A percentile compares a stretch with the other conserved stretches of the same genome.
phyloP scores from a whole-genome alignment of 2,329 filamentous ascomycete genomes.

The Emmonsiellopsis sp. region DNA sequence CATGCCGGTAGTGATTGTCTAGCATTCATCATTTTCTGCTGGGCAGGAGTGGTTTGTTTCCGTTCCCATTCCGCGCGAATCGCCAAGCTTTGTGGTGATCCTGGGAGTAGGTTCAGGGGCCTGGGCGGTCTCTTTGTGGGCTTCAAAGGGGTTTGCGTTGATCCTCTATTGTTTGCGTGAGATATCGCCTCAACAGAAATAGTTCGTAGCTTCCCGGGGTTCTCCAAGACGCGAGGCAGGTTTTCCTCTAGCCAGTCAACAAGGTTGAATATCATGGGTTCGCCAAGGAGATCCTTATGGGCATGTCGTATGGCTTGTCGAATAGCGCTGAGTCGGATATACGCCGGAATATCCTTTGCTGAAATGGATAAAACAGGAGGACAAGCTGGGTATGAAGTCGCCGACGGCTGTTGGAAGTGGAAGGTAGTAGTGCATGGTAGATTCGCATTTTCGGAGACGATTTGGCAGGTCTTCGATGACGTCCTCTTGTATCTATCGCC shows the following conservation, averaged over 20 bases:
- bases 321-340: slow-evolving; percentile 83
- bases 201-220: slow-evolving; percentile 73
- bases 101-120: slow-evolving; percentile 55
- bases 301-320: slow-evolving; percentile 66
- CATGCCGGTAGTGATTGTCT: slow-evolving; percentile 76
- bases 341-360: slow-evolving; percentile 66
- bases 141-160: slow-evolving; percentile 7
- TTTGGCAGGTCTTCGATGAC: slow-evolving; percentile 56
- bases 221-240: slow-evolving; percentile 70
- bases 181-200: slow-evolving; percentile 68
- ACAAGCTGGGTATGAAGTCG: slow-evolving; percentile 56
- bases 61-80: slow-evolving; percentile 55
- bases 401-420: slow-evolving; percentile 61
- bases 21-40: slow-evolving; percentile 65
- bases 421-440: slow-evolving; percentile 39
- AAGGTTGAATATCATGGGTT: slow-evolving; percentile 84
- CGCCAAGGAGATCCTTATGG: slow-evolving; percentile 60
- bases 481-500: slow-evolving; percentile 59
- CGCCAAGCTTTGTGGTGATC: slow-evolving; percentile 49
- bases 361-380: slow-evolving; percentile 60
- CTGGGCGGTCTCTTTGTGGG: slow-evolving; percentile 39
- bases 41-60: slow-evolving; percentile 54
- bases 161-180: slow-evolving; percentile 47
- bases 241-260: slow-evolving; percentile 87
- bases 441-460: slow-evolving; percentile 49